These are phyloP conservation scores for Nakataea oryzae DNA, from an alignment of 2,329 filamentous ascomycete species.

Conservation along the genomic window DNA sequence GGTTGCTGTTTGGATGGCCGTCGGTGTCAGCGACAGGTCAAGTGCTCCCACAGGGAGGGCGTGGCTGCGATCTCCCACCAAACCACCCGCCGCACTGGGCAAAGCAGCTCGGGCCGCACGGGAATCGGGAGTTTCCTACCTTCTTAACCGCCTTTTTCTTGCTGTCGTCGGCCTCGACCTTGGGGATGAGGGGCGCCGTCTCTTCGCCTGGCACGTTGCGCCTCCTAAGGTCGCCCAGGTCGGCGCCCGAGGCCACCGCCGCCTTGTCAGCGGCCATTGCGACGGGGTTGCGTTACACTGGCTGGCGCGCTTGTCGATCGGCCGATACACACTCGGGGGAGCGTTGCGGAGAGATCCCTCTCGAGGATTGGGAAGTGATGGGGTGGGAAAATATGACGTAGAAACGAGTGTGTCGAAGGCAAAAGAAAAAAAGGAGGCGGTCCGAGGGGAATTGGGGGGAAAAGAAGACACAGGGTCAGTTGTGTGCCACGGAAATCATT, in stretches of 20 bases:
- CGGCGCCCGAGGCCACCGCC: conserved; percentile 49
- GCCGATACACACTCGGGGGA: not conserved
- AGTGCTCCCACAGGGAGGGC: not conserved
- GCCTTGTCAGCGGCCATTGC: conserved; percentile 44
- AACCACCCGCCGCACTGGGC: not conserved
- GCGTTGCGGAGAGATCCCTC: not conserved
- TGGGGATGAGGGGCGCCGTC: conserved; percentile 21
- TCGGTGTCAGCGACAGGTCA: conserved; percentile 12
- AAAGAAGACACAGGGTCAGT: not conserved
- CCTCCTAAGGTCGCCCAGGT: conserved; percentile 45
- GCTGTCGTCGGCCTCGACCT: conserved; percentile 43
- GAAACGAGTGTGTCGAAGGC: conserved; percentile 3
- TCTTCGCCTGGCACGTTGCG: conserved; percentile 36
- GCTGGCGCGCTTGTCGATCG: not conserved
- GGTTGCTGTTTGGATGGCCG: conserved; percentile 26
- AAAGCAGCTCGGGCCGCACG: not conserved
- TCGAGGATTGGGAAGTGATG: not conserved
- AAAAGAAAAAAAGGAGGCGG: not conserved
- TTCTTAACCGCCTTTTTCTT: conserved; percentile 50
- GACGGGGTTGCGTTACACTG: not conserved
- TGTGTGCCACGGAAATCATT: not conserved
- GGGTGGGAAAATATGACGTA: not conserved
- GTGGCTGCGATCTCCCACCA: not conserved
- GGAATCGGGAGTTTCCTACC: conserved; percentile 1
- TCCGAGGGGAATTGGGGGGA: not conserved